phyloP scores from a whole-genome alignment of 2,329 filamentous ascomycete genomes.

The Tolypocladium ovalisporum region DNA sequence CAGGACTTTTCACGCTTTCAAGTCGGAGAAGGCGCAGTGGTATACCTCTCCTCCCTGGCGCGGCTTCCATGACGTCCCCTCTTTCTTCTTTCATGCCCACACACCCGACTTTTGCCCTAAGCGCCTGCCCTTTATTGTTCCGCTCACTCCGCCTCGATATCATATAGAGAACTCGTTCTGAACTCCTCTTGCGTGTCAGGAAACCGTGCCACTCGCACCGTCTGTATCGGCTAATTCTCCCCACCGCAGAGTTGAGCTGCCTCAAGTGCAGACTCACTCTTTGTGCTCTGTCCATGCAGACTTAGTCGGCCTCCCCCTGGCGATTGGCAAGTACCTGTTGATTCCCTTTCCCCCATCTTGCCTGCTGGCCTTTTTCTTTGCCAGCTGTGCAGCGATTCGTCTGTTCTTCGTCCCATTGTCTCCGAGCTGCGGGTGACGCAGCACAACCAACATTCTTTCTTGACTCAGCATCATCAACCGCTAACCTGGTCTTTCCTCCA shows the following conservation, averaged over 20 bases:
- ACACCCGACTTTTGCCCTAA: neutral
- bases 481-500: conserved; percentile 20
- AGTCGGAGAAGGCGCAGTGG: neutral
- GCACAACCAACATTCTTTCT: neutral
- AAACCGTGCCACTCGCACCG: neutral
- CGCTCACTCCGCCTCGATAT: neutral
- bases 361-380: neutral
- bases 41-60: neutral
- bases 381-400: neutral
- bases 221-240: neutral
- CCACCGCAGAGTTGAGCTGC: neutral
- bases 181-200: neutral
- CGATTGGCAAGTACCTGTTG: neutral
- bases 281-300: neutral
- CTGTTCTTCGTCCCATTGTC: neutral
- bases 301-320: neutral
- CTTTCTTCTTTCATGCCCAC: neutral
- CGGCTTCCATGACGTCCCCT: neutral
- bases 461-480: neutral
- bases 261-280: neutral
- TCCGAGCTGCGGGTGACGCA: neutral
- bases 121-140: neutral
- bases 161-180: too few species aligned
- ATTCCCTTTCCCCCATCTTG: neutral
- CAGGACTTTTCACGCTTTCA: neutral